These are phyloP conservation scores for Alternaria burnsii DNA, from an alignment of 2,329 filamentous ascomycete genomes.

Conservation along the genomic window DNA sequence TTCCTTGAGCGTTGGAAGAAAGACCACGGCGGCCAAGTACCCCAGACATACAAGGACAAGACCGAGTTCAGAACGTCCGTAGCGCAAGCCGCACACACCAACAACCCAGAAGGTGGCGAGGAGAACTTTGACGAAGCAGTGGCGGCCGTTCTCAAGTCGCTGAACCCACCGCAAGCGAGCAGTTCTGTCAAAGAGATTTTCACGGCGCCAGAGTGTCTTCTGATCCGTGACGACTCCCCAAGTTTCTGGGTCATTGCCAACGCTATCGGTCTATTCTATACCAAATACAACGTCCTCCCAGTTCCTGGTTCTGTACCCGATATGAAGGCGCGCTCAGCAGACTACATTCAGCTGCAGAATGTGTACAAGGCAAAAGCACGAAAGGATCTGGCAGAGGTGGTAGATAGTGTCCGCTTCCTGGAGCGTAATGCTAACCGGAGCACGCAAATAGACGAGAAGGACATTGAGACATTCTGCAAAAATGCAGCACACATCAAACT, in stretches of 20 bases:
- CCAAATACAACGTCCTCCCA: conserved; percentile 76
- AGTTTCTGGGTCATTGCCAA: conserved; percentile 90
- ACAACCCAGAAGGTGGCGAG: conserved; percentile 85
- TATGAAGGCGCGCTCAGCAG: conserved; percentile 93
- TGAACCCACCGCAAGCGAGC: conserved; percentile 73
- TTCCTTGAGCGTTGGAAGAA: conserved; percentile 84
- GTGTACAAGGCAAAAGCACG: conserved; percentile 91
- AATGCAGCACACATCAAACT: conserved; percentile 93
- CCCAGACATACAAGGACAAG: conserved; percentile 84
- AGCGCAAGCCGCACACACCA: conserved; percentile 69
- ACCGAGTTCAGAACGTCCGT: conserved; percentile 79
- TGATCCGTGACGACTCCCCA: conserved; percentile 59
- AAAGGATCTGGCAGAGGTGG: conserved; percentile 77
- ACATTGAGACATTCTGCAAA: conserved; percentile 93
- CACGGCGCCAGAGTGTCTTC: conserved; percentile 68
- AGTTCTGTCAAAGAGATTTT: conserved; percentile 80
- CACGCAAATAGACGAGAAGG: conserved; percentile 67
- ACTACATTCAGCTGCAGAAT: conserved; percentile 90
- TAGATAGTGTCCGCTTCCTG: conserved; percentile 67
- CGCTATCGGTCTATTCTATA: conserved; percentile 80
- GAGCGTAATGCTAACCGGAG: conserved; percentile 61
- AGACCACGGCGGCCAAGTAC: conserved; percentile 71
- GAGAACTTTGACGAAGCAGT: conserved; percentile 97
- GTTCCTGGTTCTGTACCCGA: conserved; percentile 89
- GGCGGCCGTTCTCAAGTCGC: conserved; percentile 85